These are phyloP conservation scores for Chrysanthemum makinoi DNA, from an alignment of 129 eudicot species.

Conservation along the genomic window DNA sequence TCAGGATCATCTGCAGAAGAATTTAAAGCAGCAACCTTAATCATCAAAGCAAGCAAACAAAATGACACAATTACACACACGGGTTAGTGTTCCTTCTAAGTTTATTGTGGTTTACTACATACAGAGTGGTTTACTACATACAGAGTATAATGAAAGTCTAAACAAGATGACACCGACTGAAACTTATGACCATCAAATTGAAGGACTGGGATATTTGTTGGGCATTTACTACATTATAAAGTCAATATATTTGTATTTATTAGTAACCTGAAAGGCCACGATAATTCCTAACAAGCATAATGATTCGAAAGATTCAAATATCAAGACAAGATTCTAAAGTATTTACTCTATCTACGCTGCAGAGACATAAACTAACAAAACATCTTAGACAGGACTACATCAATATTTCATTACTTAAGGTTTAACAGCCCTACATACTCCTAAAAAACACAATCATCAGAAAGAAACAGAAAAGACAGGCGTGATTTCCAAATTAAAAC, in stretches of 20 bases:
- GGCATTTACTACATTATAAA: neutral
- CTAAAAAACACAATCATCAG: neutral
- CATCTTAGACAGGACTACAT: neutral
- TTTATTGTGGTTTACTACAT: too few relatives aligned
- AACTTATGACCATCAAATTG: constrained; percentile 1
- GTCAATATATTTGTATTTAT: constrained; percentile 3
- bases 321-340: neutral
- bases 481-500: neutral
- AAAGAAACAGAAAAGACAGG: neutral
- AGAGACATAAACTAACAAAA: neutral
- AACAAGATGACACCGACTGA: neutral
- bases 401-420: constrained; percentile 1
- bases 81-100: neutral
- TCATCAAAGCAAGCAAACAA: constrained; percentile 2
- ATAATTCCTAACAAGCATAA: constrained; percentile 1
- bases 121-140: too few relatives aligned
- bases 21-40: constrained; percentile 16
- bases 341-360: neutral
- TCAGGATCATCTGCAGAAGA: constrained; percentile 76
- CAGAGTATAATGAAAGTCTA: neutral
- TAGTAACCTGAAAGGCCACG: neutral
- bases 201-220: neutral
- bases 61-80: neutral
- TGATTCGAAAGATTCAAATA: constrained; percentile 3
- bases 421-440: neutral